Evolutionary conservation across 2,329 filamentous ascomycete species (phyloP), one percentile per base, ranked within the genome.

Genomic region (Trichoderma afroharzianum): DNA sequence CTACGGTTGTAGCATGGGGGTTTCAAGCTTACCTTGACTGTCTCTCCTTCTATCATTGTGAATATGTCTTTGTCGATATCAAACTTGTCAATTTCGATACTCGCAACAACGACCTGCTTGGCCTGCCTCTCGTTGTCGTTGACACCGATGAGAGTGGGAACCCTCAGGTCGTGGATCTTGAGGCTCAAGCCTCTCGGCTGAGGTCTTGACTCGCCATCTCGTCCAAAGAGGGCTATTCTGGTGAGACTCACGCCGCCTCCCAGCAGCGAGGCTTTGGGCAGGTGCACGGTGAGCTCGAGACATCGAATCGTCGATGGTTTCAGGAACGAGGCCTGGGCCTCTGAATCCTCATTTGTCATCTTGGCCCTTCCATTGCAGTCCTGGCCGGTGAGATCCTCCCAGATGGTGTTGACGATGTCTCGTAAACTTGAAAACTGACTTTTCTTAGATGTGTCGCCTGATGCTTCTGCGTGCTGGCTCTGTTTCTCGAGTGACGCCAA

Each of bases 131-230:
- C 92, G 76, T 94, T 92, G 26, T 83, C 79, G 76, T 95, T 94
- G 32, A 95, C 87, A 1, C 92, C 92, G 61, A 95, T 88, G 63
- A 95, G 79, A 36, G 88, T 90, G 30, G 92, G 90, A 11, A 93
- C 84, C 47, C 85, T 85, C 64, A 94, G 78, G 24, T 87, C 85
- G 61, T 86, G 84, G 9, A 93, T 78, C 47, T 83, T 83, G 59
- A 92, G 78, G 32, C 50, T 77, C 70, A 78, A 32, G 14, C 77
- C 80, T 24, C 80, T 78, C 32, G 75, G 75, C 3, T 74, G 74
- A 64, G 78, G 71, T 4, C 72, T 70, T 8, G 72, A 68, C 8
- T 72, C 69, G 18, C 70, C 66, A 6, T 74, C 77, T 72, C 74
- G 79, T 74, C 74, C 77, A 74, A 83, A 88, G 32, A 83, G 79